These are phyloP conservation scores for Phylloporus sp. DNA, from an alignment of 768 basidiomycete genomes.

Conservation along the genomic window DNA sequence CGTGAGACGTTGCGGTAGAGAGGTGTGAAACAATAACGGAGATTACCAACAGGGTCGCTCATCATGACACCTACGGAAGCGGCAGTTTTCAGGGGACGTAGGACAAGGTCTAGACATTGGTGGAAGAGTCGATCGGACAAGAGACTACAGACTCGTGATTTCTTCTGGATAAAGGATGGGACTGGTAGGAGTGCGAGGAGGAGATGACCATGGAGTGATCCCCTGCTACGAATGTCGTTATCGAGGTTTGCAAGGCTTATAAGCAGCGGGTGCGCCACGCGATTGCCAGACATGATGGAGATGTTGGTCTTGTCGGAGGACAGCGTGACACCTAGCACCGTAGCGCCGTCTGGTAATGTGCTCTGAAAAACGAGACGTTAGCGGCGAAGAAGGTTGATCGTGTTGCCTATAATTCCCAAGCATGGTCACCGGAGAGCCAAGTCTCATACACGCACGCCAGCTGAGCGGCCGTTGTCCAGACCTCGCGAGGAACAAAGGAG, in stretches of 20 bases:
- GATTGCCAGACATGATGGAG: not conserved
- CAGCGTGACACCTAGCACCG: not conserved
- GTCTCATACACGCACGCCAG: not conserved
- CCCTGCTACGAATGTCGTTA: not conserved
- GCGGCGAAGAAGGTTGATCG: too few species aligned
- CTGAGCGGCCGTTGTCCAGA: not conserved
- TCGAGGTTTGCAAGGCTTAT: not conserved
- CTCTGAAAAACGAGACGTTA: not conserved
- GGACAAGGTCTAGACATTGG: not conserved
- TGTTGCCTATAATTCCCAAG: not conserved
- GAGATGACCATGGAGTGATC: not conserved
- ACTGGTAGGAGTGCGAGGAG: not conserved
- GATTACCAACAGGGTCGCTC: not conserved
- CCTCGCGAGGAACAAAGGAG: not conserved
- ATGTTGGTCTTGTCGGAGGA: not conserved
- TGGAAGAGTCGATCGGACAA: not conserved
- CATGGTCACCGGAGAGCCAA: not conserved
- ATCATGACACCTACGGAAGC: not conserved
- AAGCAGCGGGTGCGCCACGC: not conserved
- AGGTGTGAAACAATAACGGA: not conserved
- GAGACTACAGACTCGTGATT: not conserved
- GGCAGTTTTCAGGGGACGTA: not conserved
- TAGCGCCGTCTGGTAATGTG: not conserved
- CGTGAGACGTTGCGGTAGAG: too few species aligned
- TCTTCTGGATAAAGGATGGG: not conserved